Evolutionary conservation across 768 basidiomycete species (phyloP), one percentile per base, ranked within the genome.

Genomic region (Kwoniella sp.): DNA sequence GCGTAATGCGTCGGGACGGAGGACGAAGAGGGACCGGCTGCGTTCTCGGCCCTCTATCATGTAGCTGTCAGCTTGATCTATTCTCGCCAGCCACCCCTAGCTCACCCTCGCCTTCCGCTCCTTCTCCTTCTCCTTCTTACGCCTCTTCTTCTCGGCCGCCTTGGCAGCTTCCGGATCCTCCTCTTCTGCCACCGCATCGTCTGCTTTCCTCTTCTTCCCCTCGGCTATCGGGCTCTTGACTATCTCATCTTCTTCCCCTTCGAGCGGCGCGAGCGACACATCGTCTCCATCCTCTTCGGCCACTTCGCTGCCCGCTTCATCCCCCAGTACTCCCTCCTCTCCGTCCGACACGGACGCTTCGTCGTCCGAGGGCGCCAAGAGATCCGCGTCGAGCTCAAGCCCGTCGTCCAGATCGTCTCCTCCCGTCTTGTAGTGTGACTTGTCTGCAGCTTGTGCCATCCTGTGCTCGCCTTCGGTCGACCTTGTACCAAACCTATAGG

Each of bases 351-450:
- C 36, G 17, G n/a, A n/a, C n/a, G 45, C 57, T 25, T 60, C 54
- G 12, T 47, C 58, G 31, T 60, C 63, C n/a, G 65, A 61, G 0
- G 46, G 31, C 8, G 66, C 66, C 5, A 74, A 39, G 39, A 69
- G 58, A 20, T 65, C 57, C 1, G 66, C 50, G 46, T 71, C 70
- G 5, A 70, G 59, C 31, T 72, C 69, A 14, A 74, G 60, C 19
- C 65, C 67, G 50, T 74, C 73, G 36, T 74, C 73, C 8, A 74
- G 61, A 41, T 74, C 73, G 45, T 74, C 73, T 10, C 65, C 70
- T 3, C 65, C 67, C 22, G 62, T 63, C 29, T 67, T 67, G 4
- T 28, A 23, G 8, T 15, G 17, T 45, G 11, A 34, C 19, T 46
- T 31, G 29, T 14, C 3, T 23, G 47, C 26, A 19, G 48, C 41